phyloP scores from a whole-genome alignment of 2,329 filamentous ascomycete species.

The Talaromyces sp. region DNA sequence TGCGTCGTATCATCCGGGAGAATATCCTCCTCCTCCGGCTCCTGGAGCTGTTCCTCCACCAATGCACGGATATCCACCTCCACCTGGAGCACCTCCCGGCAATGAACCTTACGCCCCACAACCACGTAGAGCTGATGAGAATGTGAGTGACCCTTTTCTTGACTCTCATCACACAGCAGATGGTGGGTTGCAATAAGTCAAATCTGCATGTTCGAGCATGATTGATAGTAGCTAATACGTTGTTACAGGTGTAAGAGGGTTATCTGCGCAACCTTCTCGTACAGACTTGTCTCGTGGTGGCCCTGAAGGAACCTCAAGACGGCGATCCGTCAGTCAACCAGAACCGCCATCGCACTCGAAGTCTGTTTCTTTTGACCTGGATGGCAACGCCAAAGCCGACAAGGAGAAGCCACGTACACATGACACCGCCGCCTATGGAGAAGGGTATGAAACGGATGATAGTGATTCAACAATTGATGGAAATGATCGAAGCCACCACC shows the following conservation, averaged over 20 bases:
- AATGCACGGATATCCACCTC: conserved; percentile 38
- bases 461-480: conserved; percentile 37
- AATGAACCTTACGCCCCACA: conserved; percentile 40
- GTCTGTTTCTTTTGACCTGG: conserved; percentile 34
- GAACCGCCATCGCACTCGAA: conserved; percentile 27
- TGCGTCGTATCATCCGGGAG: not conserved
- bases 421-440: conserved; percentile 21
- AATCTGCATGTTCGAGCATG: conserved; percentile 2
- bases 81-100: conserved; percentile 32
- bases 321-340: conserved; percentile 25
- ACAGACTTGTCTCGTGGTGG: not conserved
- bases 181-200: conserved; percentile 41
- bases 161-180: conserved; percentile 37
- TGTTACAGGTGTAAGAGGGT: conserved; percentile 24
- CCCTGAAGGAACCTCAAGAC: conserved; percentile 13
- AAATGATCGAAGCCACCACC: conserved; percentile 24
- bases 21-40: conserved; percentile 35
- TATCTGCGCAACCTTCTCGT: not conserved
- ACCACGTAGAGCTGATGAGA: conserved; percentile 45
- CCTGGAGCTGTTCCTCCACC: conserved; percentile 37
- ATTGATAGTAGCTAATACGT: conserved; percentile 16
- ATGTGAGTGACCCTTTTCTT: conserved; percentile 48
- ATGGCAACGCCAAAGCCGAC: conserved; percentile 17
- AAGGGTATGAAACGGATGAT: conserved; percentile 45
- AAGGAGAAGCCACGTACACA: not conserved